Base-by-base conservation (phyloP, 2,329 filamentous ascomycete genomes). In the Fusarium burgessii region DNA sequence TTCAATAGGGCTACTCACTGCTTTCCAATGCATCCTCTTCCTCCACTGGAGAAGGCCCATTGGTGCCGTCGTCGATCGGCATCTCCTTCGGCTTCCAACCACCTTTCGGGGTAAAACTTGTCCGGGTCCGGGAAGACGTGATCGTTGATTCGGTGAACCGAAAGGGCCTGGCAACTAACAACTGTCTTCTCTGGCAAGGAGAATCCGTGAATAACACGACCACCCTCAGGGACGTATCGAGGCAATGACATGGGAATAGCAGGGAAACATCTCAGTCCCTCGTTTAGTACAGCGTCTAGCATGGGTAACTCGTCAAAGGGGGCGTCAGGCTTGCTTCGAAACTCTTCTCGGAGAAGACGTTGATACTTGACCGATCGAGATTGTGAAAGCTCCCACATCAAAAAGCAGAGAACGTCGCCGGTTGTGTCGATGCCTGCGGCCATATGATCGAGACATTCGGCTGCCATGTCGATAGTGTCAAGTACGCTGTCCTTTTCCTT, bases 71-170 rank as follows among this genome's bases (percentile, higher is more conserved):
- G 88, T 62, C 89, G 84, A 74, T 95, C 92, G 64, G 91, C 86
- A 74, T 95, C 93, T 4, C 93, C 93, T 47, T 91, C 87, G 12
- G 87, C 85, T 18, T 87, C 89, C 70, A 97, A 88, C 95, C 95
- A 98, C 72, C 95, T 87, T 61, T 95, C 92, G 1, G 95, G 95
- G 54, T 91, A 85, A 77, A 95, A 98, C 9, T 80, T 81, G 66
- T 97, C 92, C 0, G 94, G 92, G 45, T 94, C 87, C 2, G 91
- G 90, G 78, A 97, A 98, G 3, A 94, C 91, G 60, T 90, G 85
- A 14, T 81, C 78, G 70, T 91, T 87, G 60, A 89, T 82, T 23
- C 86, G 85, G 69, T 91, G 88, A 36, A 90, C 82, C 14, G 88
- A 90, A 74, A 86, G 88, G 2, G 89, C 86, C 78, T 91, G 89